phyloP scores from a whole-genome alignment of 2,329 filamentous ascomycete genomes.

The Cadophora sp. region DNA sequence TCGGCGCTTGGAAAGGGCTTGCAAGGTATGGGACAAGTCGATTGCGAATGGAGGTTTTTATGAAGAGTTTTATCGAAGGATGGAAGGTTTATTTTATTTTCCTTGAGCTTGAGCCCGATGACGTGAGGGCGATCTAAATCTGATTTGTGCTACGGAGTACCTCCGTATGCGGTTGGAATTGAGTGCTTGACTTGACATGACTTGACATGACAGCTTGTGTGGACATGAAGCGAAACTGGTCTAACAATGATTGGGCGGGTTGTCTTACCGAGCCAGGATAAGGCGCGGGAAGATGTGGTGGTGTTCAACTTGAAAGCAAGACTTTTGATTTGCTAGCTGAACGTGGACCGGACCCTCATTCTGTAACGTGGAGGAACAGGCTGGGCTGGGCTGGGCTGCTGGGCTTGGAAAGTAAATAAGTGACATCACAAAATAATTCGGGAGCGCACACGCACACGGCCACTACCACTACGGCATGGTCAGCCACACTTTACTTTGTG shows the following conservation, averaged over 20 bases:
- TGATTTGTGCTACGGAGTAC: too few species aligned
- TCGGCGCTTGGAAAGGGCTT: neutral
- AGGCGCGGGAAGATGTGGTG: neutral
- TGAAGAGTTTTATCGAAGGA: too few species aligned
- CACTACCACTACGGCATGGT: too few species aligned
- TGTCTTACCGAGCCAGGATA: neutral
- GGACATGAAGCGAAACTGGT: neutral
- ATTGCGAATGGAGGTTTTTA: too few species aligned
- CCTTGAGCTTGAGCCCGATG: neutral
- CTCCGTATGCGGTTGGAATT: too few species aligned
- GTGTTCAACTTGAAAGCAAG: neutral
- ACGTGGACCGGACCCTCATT: neutral
- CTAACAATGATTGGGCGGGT: neutral
- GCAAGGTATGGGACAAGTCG: neutral
- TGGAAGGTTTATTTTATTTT: neutral
- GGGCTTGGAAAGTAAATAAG: neutral
- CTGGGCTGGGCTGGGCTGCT: too few species aligned
- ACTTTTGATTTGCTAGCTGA: neutral
- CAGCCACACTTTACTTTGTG: neutral
- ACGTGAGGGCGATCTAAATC: neutral
- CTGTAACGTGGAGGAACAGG: neutral
- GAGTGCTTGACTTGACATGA: neutral
- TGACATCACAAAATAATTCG: neutral
- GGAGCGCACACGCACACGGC: too few species aligned
- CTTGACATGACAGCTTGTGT: neutral